These are phyloP conservation scores for Eucalyptus erythrocorys DNA, from an alignment of 345 rosid genomes.

Conservation along the genomic window DNA sequence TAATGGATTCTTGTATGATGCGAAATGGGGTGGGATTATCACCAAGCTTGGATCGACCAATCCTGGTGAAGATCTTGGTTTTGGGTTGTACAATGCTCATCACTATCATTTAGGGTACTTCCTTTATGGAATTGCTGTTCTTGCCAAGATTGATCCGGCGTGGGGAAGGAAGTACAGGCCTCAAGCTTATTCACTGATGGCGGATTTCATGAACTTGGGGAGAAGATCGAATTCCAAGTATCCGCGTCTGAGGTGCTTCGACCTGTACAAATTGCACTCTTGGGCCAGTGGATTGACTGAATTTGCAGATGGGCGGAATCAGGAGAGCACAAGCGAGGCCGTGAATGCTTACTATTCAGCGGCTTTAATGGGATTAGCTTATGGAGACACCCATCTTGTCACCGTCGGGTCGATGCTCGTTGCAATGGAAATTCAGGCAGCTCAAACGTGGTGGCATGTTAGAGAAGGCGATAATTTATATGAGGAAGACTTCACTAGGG, in stretches of 20 bases:
- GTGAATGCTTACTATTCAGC: constrained; percentile 86
- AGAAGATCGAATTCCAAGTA: constrained; percentile 35
- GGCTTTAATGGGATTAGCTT: constrained; percentile 82
- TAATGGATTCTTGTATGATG: constrained; percentile 73
- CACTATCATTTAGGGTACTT: constrained; percentile 90
- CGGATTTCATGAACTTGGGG: constrained; percentile 72
- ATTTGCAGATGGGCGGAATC: constrained; percentile 72
- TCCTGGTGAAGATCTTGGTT: constrained; percentile 72
- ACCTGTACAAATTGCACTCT: constrained; percentile 79
- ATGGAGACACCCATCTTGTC: constrained; percentile 69
- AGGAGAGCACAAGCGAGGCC: constrained; percentile 89
- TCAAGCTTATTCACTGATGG: constrained; percentile 72
- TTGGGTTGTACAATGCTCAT: constrained; percentile 67
- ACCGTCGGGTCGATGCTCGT: constrained; percentile 43
- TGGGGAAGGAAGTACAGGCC: constrained; percentile 85
- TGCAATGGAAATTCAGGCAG: constrained; percentile 75
- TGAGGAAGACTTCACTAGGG: constrained; percentile 48
- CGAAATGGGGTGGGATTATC: constrained; percentile 82
- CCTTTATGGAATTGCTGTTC: constrained; percentile 74
- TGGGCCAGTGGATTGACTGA: constrained; percentile 93
- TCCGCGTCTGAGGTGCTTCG: constrained; percentile 73
- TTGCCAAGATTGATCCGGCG: constrained; percentile 59
- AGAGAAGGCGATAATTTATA: constrained; percentile 47
- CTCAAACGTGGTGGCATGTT: constrained; percentile 87
- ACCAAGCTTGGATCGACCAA: constrained; percentile 55